Conservation (phyloP, 257 asterid genomes). For the Solanum microdontum region DNA sequence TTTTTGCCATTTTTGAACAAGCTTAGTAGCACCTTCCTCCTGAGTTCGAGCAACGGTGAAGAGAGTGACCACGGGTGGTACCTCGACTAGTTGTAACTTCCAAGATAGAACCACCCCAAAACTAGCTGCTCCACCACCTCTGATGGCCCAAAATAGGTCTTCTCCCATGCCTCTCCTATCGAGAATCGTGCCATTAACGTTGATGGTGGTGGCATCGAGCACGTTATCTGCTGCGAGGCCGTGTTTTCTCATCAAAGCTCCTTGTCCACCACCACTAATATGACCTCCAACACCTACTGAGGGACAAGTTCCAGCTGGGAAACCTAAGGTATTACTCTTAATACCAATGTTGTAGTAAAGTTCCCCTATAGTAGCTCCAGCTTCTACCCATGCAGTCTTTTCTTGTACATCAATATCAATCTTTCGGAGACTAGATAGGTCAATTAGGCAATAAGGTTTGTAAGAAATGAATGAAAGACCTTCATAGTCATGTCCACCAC, state of each 20-base stretch:
- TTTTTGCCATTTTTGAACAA: constrained; percentile 35
- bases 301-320: constrained; percentile 48
- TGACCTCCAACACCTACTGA: constrained; percentile 57
- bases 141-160: constrained; percentile 49
- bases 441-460: constrained; percentile 28
- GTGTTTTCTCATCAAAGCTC: constrained; percentile 33
- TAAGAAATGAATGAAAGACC: constrained; percentile 34
- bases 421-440: constrained; percentile 23
- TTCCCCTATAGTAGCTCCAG: constrained; percentile 53
- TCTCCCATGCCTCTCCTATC: constrained; percentile 50
- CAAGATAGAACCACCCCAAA: constrained; percentile 42
- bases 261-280: constrained; percentile 50
- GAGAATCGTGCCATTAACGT: constrained; percentile 23
- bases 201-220: constrained; percentile 29
- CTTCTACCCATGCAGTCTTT: constrained; percentile 42
- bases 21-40: constrained; percentile 10
- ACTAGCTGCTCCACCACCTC: constrained; percentile 69
- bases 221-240: constrained; percentile 44
- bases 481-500: constrained; percentile 62
- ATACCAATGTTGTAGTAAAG: constrained; percentile 30
- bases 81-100: constrained; percentile 33
- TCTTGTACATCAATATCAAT: constrained; percentile 19
- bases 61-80: constrained; percentile 31
- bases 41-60: constrained; percentile 19
- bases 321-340: constrained; percentile 23